Conservation (phyloP, 2,329 filamentous ascomycete genomes). For the Cercospora zeae-maydis region DNA sequence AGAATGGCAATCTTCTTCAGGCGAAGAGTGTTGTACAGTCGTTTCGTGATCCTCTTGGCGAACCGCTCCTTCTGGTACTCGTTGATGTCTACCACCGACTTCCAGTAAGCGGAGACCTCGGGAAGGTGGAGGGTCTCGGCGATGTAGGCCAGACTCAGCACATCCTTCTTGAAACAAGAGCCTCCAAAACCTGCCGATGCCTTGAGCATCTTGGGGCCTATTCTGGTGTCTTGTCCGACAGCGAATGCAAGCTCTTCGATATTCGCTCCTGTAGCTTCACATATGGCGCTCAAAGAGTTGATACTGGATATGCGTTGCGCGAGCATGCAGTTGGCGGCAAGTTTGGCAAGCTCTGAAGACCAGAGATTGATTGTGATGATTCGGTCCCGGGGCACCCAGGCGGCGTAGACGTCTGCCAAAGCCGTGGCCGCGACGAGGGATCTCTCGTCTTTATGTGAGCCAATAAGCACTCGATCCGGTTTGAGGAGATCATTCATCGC, state of each 20-base stretch:
- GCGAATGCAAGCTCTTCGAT: conserved; percentile 67
- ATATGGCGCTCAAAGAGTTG: conserved; percentile 76
- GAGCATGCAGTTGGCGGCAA: conserved; percentile 75
- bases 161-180: conserved; percentile 78
- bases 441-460: conserved; percentile 58
- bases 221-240: conserved; percentile 64
- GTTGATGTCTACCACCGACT: conserved; percentile 70
- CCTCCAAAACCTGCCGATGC: conserved; percentile 75
- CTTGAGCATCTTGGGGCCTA: conserved; percentile 70
- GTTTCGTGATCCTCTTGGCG: conserved; percentile 60
- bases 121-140: conserved; percentile 65
- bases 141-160: conserved; percentile 69
- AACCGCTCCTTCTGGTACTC: conserved; percentile 70
- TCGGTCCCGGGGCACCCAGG: conserved; percentile 64
- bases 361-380: conserved; percentile 72
- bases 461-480: conserved; percentile 73
- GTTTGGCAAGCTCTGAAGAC: conserved; percentile 75
- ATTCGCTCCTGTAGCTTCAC: conserved; percentile 71
- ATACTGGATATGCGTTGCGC: conserved; percentile 78
- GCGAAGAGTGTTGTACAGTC: conserved; percentile 64
- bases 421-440: conserved; percentile 61
- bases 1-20: conserved; percentile 69
- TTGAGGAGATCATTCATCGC: conserved; percentile 67
- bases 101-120: conserved; percentile 74
- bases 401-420: conserved; percentile 63